phyloP scores from a whole-genome alignment of 2,329 filamentous ascomycete genomes.

The Lachnum nothofagi region DNA sequence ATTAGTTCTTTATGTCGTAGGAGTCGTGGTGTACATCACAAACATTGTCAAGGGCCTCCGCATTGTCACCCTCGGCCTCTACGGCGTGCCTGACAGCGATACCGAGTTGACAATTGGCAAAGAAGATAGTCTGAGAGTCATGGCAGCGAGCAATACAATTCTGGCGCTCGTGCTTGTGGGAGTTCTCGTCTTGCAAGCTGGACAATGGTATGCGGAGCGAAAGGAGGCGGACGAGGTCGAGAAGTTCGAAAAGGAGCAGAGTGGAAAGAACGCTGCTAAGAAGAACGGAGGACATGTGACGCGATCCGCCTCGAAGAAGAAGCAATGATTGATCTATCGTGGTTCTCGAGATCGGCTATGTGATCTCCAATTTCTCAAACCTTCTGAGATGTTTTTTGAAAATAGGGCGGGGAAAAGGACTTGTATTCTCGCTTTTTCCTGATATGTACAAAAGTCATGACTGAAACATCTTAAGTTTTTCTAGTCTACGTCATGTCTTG shows the following conservation, averaged over 20 bases:
- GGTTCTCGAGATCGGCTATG: neutral
- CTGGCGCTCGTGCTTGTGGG: constrained; percentile 86
- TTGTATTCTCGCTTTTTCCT: no score
- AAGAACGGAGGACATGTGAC: constrained; percentile 28
- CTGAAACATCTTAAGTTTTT: no score
- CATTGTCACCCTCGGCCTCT: constrained; percentile 66
- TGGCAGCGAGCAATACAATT: constrained; percentile 94
- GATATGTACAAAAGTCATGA: no score
- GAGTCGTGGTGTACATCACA: constrained; percentile 85
- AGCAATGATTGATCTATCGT: constrained; percentile 23
- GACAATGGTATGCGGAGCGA: constrained; percentile 97
- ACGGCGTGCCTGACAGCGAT: constrained; percentile 38
- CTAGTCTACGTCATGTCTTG: no score
- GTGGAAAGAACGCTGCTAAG: constrained; percentile 42
- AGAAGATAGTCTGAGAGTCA: constrained; percentile 84
- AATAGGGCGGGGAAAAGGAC: neutral
- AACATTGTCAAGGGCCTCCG: constrained; percentile 95
- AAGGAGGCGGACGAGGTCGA: constrained; percentile 79
- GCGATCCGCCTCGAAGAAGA: constrained; percentile 34
- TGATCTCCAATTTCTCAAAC: neutral
- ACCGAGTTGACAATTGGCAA: constrained; percentile 66
- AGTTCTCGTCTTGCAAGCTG: constrained; percentile 86
- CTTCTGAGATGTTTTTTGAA: neutral
- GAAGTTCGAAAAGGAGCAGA: constrained; percentile 52
- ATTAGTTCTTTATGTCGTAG: constrained; percentile 72